Evolutionary conservation across 2,329 filamentous ascomycete species (phyloP).

Genomic region (Gyromitra esculenta): DNA sequence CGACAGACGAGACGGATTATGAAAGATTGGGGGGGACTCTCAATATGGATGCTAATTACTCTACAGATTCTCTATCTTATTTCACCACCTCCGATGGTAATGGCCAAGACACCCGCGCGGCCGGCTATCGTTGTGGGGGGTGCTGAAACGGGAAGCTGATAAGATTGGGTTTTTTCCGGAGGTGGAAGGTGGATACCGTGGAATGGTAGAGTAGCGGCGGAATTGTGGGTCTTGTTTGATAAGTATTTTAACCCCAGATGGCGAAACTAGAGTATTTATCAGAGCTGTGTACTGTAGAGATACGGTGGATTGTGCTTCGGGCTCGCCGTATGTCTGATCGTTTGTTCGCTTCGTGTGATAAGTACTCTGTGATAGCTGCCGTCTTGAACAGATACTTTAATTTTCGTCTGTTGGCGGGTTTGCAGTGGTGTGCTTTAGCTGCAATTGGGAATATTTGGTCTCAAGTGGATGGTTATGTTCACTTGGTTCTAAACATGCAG

Average conservation of each 20-base stretch:
- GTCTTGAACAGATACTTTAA: too few species aligned
- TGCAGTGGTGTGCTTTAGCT: too few species aligned
- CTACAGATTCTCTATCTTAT: not conserved
- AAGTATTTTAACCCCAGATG: not conserved
- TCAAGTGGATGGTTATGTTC: too few species aligned
- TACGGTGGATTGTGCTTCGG: not conserved
- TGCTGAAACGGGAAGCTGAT: constrained; percentile 3
- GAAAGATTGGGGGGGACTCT: too few species aligned
- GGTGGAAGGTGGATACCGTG: constrained; percentile 16
- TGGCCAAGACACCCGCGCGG: not conserved
- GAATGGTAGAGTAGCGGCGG: not conserved
- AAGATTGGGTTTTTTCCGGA: constrained; percentile 5
- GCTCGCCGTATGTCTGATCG: not conserved
- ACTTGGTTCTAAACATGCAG: not conserved
- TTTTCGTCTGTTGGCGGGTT: too few species aligned
- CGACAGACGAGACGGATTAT: too few species aligned
- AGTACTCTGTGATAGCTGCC: not conserved
- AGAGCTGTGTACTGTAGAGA: not conserved
- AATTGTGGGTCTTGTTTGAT: not conserved
- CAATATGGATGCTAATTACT: not conserved
- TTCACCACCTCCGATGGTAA: not conserved
- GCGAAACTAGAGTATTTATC: not conserved
- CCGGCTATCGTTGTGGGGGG: not conserved
- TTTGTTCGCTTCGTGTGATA: not conserved
- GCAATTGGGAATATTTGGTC: too few species aligned